Conservation (phyloP, 768 basidiomycete species). For the Naganishia vaughanmartiniae region DNA sequence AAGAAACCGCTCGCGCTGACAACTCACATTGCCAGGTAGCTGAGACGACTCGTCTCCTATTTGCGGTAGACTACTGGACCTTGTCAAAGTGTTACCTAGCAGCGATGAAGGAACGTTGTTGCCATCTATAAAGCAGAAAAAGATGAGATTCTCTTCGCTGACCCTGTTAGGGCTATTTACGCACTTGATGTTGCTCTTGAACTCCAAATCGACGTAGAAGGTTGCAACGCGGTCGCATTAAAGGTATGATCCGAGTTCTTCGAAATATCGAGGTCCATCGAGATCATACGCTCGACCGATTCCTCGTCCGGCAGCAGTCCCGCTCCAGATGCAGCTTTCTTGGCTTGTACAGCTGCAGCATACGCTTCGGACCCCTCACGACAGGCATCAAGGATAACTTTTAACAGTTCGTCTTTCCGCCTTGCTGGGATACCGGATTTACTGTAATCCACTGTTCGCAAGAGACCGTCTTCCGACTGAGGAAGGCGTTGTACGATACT, state of each 20-base stretch:
- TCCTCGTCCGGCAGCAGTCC: conserved; percentile 17
- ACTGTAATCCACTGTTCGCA: conserved; percentile 14
- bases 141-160: neutral
- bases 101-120: conserved; percentile 7
- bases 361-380: conserved; percentile 29
- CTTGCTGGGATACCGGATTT: conserved; percentile 17
- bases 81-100: neutral
- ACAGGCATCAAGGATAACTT: conserved; percentile 35
- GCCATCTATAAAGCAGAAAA: neutral
- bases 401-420: conserved; percentile 33
- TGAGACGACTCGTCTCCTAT: neutral
- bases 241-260: neutral
- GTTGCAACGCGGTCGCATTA: conserved; percentile 1
- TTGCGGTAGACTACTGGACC: neutral
- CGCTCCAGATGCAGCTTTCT: conserved; percentile 61
- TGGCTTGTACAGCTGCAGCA: conserved; percentile 3
- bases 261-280: neutral
- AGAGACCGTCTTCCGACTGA: conserved; percentile 19
- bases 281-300: neutral
- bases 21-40: neutral
- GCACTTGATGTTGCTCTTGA: neutral
- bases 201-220: neutral
- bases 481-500: conserved; percentile 30
- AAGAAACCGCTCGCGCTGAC: neutral
- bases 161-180: neutral